Evolutionary conservation across 179 eudicot genomes (phyloP).

Genomic region (Silene coronaria): DNA sequence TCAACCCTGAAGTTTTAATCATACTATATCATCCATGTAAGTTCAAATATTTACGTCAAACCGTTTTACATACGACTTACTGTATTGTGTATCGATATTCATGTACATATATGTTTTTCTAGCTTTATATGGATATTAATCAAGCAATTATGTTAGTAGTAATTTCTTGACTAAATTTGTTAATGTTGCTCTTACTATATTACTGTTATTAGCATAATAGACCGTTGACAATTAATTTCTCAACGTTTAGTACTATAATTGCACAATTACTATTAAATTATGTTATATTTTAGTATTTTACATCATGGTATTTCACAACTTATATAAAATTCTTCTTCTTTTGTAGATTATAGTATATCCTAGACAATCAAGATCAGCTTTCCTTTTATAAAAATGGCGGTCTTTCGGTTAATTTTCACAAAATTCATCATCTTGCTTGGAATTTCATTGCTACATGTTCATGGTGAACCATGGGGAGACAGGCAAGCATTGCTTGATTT

Average conservation of each 20-base stretch:
- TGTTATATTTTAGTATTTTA: neutral
- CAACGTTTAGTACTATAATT: conserved; percentile 4
- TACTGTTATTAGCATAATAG: neutral
- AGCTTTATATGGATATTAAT: neutral
- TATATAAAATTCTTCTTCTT: conserved; percentile 4
- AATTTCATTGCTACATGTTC: conserved; percentile 24
- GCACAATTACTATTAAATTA: neutral
- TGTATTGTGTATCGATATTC: no score
- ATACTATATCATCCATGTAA: conserved; percentile 6
- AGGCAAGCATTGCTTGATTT: conserved; percentile 57
- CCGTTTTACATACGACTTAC: no score
- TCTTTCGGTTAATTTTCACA: conserved; percentile 7
- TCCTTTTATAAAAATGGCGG: conserved; percentile 20
- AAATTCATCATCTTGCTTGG: conserved; percentile 26
- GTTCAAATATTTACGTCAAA: neutral
- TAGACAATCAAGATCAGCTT: conserved; percentile 14
- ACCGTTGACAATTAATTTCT: conserved; percentile 14
- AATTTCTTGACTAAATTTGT: conserved; percentile 15
- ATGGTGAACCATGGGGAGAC: conserved; percentile 54
- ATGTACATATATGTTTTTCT: no score
- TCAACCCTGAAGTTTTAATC: conserved; percentile 10
- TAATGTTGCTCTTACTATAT: neutral
- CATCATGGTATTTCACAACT: neutral
- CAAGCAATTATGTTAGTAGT: conserved; percentile 3
- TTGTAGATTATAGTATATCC: conserved; percentile 20